Evolutionary conservation across 306 rosid genomes (phyloP), one percentile per base, ranked within the genome.

Genomic region (Glycine latifolia): DNA sequence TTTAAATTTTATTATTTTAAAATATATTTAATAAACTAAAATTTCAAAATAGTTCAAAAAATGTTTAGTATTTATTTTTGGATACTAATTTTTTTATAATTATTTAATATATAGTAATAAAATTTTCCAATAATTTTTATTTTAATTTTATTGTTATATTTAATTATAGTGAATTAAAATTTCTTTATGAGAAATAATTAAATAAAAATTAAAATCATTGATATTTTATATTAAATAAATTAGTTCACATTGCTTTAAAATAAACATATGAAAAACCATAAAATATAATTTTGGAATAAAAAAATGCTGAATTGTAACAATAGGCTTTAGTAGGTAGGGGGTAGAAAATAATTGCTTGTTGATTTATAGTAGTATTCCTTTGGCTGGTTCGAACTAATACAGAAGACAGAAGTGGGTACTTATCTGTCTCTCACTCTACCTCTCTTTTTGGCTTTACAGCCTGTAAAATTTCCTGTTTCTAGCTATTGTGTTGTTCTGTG

Each of bases 391-490:
- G n/a, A 44, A 26, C 2, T 26, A 26, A 26, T 26, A 26, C 31
- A 26, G 2, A 26, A 12, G 46, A 67, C 73, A 67, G 4, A 43
- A 67, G 37, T 43, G 73, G 37, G 35, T 67, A 67, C n/a, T 53
- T 41, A 4, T 43, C 2, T 26, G 31, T 16, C 17, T 35, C 68
- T 26, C 31, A 26, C 31, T 62, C 55, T 50, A n/a, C 15, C 2
- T 17, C 39, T 59, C 43, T 6, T 39, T 39, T 14, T n/a, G 20
- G 14, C 72, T 67, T 67, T 67, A 67, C 73, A 67, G 54, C n/a
- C 44, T 8, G 11, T 35, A 5, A 35, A 26, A 26, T 63, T 35
- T 0, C 5, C 2, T 37, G 1, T 39, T 65, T 62, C 31, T 26
- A 2, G 31, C 31, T 26, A 26, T 1, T 37, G 44, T 13, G 20